Conservation (phyloP, 2,329 filamentous ascomycete genomes). For the Xylaria sp. region DNA sequence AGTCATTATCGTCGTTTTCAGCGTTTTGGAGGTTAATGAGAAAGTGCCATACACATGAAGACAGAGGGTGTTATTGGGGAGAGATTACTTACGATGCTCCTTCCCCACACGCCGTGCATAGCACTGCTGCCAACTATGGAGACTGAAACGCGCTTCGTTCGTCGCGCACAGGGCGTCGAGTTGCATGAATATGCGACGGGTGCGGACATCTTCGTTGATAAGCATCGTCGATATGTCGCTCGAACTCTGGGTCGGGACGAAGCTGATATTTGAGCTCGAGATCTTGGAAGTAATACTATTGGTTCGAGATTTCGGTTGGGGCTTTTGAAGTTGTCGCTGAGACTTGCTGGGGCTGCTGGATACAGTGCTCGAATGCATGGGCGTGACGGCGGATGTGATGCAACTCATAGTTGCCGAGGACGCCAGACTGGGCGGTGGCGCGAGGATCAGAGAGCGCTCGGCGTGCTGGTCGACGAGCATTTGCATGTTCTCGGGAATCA, state of each 20-base stretch:
- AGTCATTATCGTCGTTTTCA: neutral
- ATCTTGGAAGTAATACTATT: neutral
- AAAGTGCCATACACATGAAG: too few species aligned
- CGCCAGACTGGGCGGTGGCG: constrained; percentile 27
- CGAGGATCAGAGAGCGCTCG: constrained; percentile 31
- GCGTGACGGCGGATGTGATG: constrained; percentile 14
- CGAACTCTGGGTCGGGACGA: neutral
- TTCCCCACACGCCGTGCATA: constrained; percentile 57
- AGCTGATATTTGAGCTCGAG: neutral
- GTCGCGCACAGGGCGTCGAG: constrained; percentile 61
- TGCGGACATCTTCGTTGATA: constrained; percentile 56
- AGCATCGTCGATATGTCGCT: constrained; percentile 30
- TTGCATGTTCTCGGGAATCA: constrained; percentile 46
- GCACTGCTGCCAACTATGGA: constrained; percentile 60
- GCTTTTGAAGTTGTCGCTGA: neutral
- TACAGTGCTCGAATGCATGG: neutral
- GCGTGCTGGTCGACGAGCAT: constrained; percentile 41
- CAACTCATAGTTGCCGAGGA: constrained; percentile 37
- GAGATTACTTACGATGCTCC: constrained; percentile 38
- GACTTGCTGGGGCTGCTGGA: constrained; percentile 19
- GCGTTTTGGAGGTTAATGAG: neutral
- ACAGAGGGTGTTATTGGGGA: too few species aligned
- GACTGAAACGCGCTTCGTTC: constrained; percentile 58
- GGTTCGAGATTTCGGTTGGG: neutral
- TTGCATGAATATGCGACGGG: constrained; percentile 57